These are phyloP conservation scores for Ephemerocybe angulata DNA, from an alignment of 768 basidiomycete genomes.

Conservation along the genomic window DNA sequence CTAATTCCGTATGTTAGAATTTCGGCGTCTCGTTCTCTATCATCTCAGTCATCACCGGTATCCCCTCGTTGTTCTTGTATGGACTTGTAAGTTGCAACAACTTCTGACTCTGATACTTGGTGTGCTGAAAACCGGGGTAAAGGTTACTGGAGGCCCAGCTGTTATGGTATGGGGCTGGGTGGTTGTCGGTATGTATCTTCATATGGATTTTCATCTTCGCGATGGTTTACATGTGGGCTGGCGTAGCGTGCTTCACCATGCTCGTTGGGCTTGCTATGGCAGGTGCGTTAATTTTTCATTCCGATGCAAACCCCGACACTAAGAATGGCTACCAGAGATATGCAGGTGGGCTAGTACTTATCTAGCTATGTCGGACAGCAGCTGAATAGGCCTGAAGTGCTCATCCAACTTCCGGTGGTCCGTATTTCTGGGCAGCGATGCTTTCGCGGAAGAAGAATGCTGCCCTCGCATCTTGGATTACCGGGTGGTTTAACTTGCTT, in stretches of 20 bases:
- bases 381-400: slow-evolving; percentile 36
- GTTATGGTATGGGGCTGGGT: slow-evolving; percentile 80
- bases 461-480: slow-evolving; percentile 69
- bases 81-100: slow-evolving; percentile 48
- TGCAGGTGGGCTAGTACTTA: slow-evolving; percentile 35
- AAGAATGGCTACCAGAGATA: slow-evolving; percentile 33
- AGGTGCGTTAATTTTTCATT: slow-evolving; percentile 34
- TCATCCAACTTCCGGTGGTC: slow-evolving; percentile 69
- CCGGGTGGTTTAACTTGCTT: slow-evolving; percentile 72
- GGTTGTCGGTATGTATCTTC: slow-evolving; percentile 47
- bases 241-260: slow-evolving; percentile 61
- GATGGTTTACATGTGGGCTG: neutral
- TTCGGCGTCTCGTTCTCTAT: slow-evolving; percentile 75
- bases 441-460: slow-evolving; percentile 54
- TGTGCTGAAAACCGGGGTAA: neutral
- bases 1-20: too few relatives aligned
- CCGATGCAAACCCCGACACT: neutral
- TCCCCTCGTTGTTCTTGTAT: slow-evolving; percentile 65
- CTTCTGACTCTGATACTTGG: neutral
- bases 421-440: slow-evolving; percentile 83
- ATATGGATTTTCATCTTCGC: neutral
- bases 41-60: slow-evolving; percentile 71
- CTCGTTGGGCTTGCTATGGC: slow-evolving; percentile 74
- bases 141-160: slow-evolving; percentile 73
- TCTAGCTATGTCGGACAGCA: neutral